Evolutionary conservation across 2,329 filamentous ascomycete species (phyloP).

Genomic region (Aspergillus latus): DNA sequence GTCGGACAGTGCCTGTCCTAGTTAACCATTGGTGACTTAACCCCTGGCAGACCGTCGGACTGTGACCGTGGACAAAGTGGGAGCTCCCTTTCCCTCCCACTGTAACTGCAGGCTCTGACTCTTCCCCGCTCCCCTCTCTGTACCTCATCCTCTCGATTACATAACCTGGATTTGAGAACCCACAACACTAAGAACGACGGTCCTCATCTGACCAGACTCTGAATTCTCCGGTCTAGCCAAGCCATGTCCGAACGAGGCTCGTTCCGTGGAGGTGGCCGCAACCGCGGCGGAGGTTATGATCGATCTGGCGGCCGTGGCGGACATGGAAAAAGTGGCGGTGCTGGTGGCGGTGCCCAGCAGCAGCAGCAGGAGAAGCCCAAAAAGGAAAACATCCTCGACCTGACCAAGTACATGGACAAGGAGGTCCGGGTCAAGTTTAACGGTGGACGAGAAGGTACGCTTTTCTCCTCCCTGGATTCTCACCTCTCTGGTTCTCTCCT

Average conservation of each 20-base stretch:
- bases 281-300: slow-evolving; percentile 41
- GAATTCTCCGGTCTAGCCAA: slow-evolving; percentile 11
- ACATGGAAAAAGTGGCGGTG: slow-evolving; percentile 50
- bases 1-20: neutral
- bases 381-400: slow-evolving; percentile 97
- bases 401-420: slow-evolving; percentile 97
- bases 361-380: slow-evolving; percentile 72
- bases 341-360: slow-evolving; percentile 46
- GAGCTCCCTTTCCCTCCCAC: slow-evolving; percentile 5
- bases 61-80: slow-evolving; percentile 1
- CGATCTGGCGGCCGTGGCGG: slow-evolving; percentile 45
- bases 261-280: slow-evolving; percentile 55
- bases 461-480: too few relatives aligned
- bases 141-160: slow-evolving; percentile 17
- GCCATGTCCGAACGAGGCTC: slow-evolving; percentile 48
- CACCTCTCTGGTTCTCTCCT: too few relatives aligned
- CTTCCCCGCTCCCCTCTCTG: slow-evolving; percentile 8
- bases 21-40: slow-evolving; percentile 10
- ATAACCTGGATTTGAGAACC: slow-evolving; percentile 10
- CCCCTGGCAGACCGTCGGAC: slow-evolving; percentile 1
- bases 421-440: slow-evolving; percentile 94
- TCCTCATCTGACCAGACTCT: neutral
- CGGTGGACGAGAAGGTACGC: slow-evolving; percentile 79
- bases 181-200: neutral
- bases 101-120: slow-evolving; percentile 4